These are phyloP conservation scores for Blastobotrys petasosporus DNA, from an alignment of 1,139 yeast species.

Conservation along the genomic window DNA sequence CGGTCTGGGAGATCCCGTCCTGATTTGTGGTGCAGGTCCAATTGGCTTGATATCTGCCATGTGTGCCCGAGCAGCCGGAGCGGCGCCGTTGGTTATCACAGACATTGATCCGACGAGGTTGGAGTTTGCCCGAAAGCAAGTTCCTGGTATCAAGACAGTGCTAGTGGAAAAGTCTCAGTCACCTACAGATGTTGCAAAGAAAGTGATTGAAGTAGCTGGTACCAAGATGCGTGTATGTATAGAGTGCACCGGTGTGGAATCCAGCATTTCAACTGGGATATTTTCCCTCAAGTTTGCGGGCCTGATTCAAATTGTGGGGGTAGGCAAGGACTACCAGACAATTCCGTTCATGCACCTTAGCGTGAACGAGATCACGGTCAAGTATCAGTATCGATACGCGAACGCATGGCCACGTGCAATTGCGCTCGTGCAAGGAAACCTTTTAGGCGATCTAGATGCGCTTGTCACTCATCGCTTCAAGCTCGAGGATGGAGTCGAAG, in stretches of 20 bases:
- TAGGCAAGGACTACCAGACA: conserved; percentile 55
- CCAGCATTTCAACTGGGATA: conserved; percentile 61
- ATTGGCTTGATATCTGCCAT: conserved; percentile 79
- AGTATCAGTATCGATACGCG: conserved; percentile 78
- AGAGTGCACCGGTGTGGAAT: conserved; percentile 67
- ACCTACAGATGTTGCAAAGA: conserved; percentile 35
- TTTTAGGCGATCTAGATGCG: conserved; percentile 54
- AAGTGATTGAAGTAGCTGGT: conserved; percentile 39
- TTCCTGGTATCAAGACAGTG: conserved; percentile 32
- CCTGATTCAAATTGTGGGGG: conserved; percentile 67
- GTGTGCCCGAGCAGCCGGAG: conserved; percentile 78
- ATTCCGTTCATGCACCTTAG: conserved; percentile 73
- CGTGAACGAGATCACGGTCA: conserved; percentile 62
- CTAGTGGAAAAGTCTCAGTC: conserved; percentile 25
- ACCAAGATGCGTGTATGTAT: conserved; percentile 58
- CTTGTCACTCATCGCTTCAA: conserved; percentile 73
- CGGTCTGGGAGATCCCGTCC: conserved; percentile 65
- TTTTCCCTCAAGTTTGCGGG: conserved; percentile 57
- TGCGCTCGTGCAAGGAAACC: conserved; percentile 55
- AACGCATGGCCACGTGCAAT: conserved; percentile 71
- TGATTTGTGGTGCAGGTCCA: conserved; percentile 91
- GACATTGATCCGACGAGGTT: conserved; percentile 37
- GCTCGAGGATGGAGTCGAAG: conserved; percentile 71
- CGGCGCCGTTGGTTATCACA: conserved; percentile 58
- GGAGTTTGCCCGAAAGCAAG: conserved; percentile 22